phyloP scores from a whole-genome alignment of 345 rosid genomes.

The Euphorbia tirucalli region DNA sequence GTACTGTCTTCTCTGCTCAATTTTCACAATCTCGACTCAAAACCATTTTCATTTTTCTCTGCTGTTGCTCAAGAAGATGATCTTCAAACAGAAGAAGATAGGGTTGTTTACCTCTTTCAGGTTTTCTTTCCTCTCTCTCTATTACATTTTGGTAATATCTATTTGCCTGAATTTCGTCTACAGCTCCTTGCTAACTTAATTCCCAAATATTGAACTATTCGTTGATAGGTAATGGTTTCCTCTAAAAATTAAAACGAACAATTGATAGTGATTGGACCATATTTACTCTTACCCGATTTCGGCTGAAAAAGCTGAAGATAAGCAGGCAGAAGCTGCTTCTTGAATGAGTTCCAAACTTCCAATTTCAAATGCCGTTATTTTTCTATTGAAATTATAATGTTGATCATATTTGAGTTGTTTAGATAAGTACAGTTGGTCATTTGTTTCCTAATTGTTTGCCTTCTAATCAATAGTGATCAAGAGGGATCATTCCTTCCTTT shows the following conservation, averaged over 20 bases:
- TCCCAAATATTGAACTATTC: background rate
- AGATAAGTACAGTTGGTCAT: no score
- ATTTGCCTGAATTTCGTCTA: background rate
- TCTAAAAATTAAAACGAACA: background rate
- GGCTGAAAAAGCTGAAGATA: no score
- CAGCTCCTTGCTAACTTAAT: background rate
- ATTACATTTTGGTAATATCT: background rate
- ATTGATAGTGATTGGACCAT: background rate
- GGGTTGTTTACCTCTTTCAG: slow-evolving; percentile 71
- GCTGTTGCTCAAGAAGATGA: slow-evolving; percentile 59
- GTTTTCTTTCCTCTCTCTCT: slow-evolving; percentile 23
- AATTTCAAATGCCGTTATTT: no score
- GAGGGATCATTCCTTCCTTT: background rate
- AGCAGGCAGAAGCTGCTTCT: no score
- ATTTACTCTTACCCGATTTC: no score
- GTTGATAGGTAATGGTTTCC: background rate
- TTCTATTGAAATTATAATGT: no score
- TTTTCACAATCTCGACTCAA: slow-evolving; percentile 18
- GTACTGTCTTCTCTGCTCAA: slow-evolving; percentile 36
- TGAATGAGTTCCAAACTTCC: no score
- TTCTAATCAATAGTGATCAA: no score
- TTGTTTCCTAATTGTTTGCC: no score
- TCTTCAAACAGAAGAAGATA: slow-evolving; percentile 65
- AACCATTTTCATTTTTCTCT: slow-evolving; percentile 17
- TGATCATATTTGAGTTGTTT: background rate